A percentile compares a stretch with the other conserved stretches of the same genome.
Conservation (phyloP, 2,329 filamentous ascomycete species). For the Fusarium dlaminii region DNA sequence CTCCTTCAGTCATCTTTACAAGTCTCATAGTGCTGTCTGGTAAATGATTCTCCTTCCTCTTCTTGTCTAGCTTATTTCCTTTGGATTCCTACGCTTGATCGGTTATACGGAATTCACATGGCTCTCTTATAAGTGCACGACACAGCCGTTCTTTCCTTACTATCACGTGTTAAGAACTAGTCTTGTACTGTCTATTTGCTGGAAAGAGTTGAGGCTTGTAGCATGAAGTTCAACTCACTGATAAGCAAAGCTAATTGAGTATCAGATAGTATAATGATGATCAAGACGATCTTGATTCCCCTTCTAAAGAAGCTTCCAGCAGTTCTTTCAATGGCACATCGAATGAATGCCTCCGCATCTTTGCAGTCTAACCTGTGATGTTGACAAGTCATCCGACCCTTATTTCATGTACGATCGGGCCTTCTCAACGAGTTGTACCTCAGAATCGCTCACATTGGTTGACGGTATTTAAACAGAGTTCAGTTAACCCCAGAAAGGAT, state of each 20-base stretch:
- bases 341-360: not conserved
- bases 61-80: not conserved
- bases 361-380: rapidly evolving
- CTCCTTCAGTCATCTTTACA: not conserved
- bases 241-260: rapidly evolving
- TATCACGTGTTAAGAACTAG: too few species aligned
- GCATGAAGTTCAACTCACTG: rapidly evolving
- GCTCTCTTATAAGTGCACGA: not conserved
- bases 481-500: not conserved
- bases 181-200: too few species aligned
- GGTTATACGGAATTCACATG: not conserved
- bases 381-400: not conserved
- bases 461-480: not conserved
- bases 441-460: not conserved
- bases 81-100: not conserved
- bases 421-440: not conserved
- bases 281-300: too few species aligned
- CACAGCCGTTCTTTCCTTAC: not conserved
- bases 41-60: not conserved
- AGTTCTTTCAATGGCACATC: rapidly evolving
- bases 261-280: rapidly evolving
- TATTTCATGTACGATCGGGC: not conserved
- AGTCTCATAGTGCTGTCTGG: not conserved
- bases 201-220: rapidly evolving
- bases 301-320: too few species aligned